Evolutionary conservation across 176 grass and related monocot species (phyloP), one percentile per base, ranked within the genome.

Genomic region (Oryza meridionalis): DNA sequence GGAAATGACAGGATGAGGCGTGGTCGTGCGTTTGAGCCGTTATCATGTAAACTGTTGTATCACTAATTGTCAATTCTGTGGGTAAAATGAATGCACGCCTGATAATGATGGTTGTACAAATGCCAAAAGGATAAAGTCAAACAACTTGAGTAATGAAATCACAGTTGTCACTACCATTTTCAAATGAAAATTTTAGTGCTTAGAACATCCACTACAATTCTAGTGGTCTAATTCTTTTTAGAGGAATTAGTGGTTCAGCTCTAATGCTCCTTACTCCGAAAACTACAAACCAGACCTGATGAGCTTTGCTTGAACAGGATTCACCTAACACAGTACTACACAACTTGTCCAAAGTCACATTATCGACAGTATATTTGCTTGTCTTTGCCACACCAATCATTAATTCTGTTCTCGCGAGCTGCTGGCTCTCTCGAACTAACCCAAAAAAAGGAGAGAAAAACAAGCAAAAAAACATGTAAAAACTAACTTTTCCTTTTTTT

Each of bases 11-110:
- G 37, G n/a, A 46, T 31, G 80, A 63, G 69, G 22, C 17, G 68
- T 62, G 53, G 55, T 11, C 7, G 43, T 65, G 43, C 12, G 66
- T 75, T 67, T 10, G 74, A 45, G 24, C 21, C 35, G 26, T 45
- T 61, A 17, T 35, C 69, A 19, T 77, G 67, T 50, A 83, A 49
- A 37, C 68, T 79, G 88, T 66, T 86, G 88, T 90, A 83, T 68
- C 29, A 29, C 40, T 22, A 69, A 72, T 72, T 62, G 42, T 69
- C 74, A 62, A 62, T 75, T 74, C 62, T 22, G 27, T 50, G 73
- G 88, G 84, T 86, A 86, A 90, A 90, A 86, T 86, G 79, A 73
- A 78, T 83, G 79, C 58, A 74, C 49, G 72, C 22, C 25, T 75
- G 55, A 17, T 51, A 12, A 38, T 59, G 17, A 63, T 25, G 13